Conservation (phyloP, 331 rosid genomes). For the Quercus lobata region DNA sequence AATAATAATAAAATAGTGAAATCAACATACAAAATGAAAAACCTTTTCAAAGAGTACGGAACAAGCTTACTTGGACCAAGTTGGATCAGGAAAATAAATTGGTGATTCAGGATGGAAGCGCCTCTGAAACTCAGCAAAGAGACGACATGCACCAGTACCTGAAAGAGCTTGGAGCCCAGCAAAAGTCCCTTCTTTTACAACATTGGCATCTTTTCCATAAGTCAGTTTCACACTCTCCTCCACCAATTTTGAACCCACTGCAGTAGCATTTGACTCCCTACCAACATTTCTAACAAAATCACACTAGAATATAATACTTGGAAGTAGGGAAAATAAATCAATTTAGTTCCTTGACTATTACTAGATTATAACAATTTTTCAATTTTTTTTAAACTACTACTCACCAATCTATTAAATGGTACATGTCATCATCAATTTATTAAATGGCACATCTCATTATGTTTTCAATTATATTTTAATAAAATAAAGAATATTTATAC, state of each 20-base stretch:
- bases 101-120: slow-evolving; percentile 46
- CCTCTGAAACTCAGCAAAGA: slow-evolving; percentile 62
- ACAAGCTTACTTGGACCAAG: slow-evolving; percentile 63
- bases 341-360: too few relatives aligned
- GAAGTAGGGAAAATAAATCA: background rate
- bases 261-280: slow-evolving; percentile 45
- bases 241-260: slow-evolving; percentile 39
- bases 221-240: slow-evolving; percentile 53
- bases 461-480: too few relatives aligned
- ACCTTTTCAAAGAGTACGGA: background rate
- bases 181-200: slow-evolving; percentile 32
- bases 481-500: too few relatives aligned
- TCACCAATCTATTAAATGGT: too few relatives aligned
- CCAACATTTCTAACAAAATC: background rate
- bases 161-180: slow-evolving; percentile 59
- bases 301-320: background rate
- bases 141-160: slow-evolving; percentile 64
- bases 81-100: slow-evolving; percentile 57
- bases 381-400: too few relatives aligned
- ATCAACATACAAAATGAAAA: too few relatives aligned
- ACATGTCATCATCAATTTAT: too few relatives aligned
- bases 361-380: too few relatives aligned
- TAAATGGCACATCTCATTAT: too few relatives aligned
- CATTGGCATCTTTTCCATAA: slow-evolving; percentile 49
- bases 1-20: too few relatives aligned